Evolutionary conservation across 768 basidiomycete genomes (phyloP).

Genomic region (Kwoniella sp.): DNA sequence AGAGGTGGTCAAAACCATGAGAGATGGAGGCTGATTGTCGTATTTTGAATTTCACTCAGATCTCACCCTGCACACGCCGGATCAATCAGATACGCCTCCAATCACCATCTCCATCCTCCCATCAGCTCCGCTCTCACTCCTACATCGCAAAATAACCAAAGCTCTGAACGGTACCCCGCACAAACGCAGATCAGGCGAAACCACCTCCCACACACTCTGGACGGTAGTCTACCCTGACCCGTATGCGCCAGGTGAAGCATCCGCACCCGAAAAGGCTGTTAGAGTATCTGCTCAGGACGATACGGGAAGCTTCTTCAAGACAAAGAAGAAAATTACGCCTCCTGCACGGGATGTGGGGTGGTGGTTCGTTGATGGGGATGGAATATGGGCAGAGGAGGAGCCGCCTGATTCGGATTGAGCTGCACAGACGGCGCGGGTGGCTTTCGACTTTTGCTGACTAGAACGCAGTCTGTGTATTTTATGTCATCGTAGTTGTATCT

Average conservation of each 20-base stretch:
- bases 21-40: neutral
- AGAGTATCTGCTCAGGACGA: neutral
- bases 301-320: neutral
- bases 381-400: slow-evolving; percentile 19
- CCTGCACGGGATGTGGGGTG: slow-evolving; percentile 24
- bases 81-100: neutral
- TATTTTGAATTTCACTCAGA: neutral
- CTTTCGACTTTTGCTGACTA: too few relatives aligned
- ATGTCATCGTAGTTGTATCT: too few relatives aligned
- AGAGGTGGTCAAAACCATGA: too few relatives aligned
- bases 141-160: slow-evolving; percentile 31
- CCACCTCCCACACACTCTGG: neutral
- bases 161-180: slow-evolving; percentile 5
- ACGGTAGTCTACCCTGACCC: slow-evolving; percentile 1
- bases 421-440: too few relatives aligned
- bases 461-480: too few relatives aligned
- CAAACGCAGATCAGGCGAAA: slow-evolving; percentile 7
- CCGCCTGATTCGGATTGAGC: neutral
- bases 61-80: neutral
- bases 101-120: slow-evolving; percentile 32
- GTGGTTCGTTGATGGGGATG: slow-evolving; percentile 39
- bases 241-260: neutral
- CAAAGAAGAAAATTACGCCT: slow-evolving; percentile 15
- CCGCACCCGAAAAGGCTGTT: neutral
- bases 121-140: slow-evolving; percentile 27